Conservation (phyloP, 352 stramenopile genomes). For the Pythium aquatile region DNA sequence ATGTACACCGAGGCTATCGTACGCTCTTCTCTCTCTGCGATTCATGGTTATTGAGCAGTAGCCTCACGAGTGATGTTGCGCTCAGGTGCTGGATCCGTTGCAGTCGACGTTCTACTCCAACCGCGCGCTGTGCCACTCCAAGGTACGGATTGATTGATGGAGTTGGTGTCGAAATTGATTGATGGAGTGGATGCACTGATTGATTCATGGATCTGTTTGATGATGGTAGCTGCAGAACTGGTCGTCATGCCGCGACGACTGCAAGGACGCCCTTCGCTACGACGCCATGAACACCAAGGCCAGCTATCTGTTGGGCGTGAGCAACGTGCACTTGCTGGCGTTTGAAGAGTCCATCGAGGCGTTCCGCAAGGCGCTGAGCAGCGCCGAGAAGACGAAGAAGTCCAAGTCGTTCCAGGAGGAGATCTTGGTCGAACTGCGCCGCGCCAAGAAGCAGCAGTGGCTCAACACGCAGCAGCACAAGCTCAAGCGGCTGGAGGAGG, state of each 20-base stretch:
- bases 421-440: slow-evolving; percentile 53
- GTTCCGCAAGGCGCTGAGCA: slow-evolving; percentile 46
- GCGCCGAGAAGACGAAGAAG: slow-evolving; percentile 59
- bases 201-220: not conserved
- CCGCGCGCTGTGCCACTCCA: slow-evolving; percentile 69
- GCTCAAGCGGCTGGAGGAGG: slow-evolving; percentile 39
- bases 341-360: slow-evolving; percentile 53
- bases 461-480: slow-evolving; percentile 39
- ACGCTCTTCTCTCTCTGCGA: slow-evolving; percentile 12
- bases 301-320: slow-evolving; percentile 72
- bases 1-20: slow-evolving; percentile 87
- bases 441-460: slow-evolving; percentile 71
- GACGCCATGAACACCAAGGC: slow-evolving; percentile 75
- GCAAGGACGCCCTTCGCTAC: slow-evolving; percentile 43
- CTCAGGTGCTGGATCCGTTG: slow-evolving; percentile 50
- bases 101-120: slow-evolving; percentile 81
- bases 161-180: not conserved
- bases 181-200: not conserved
- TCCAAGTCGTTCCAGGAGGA: slow-evolving; percentile 53
- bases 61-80: not conserved
- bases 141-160: slow-evolving; percentile 29
- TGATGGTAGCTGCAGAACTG: slow-evolving; percentile 54
- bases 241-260: slow-evolving; percentile 65
- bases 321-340: slow-evolving; percentile 42
- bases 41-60: not conserved